A percentile compares a stretch with the other conserved stretches of the same genome.
Evolutionary conservation across 768 basidiomycete species (phyloP).

Genomic region (Rhizopogon rudus): DNA sequence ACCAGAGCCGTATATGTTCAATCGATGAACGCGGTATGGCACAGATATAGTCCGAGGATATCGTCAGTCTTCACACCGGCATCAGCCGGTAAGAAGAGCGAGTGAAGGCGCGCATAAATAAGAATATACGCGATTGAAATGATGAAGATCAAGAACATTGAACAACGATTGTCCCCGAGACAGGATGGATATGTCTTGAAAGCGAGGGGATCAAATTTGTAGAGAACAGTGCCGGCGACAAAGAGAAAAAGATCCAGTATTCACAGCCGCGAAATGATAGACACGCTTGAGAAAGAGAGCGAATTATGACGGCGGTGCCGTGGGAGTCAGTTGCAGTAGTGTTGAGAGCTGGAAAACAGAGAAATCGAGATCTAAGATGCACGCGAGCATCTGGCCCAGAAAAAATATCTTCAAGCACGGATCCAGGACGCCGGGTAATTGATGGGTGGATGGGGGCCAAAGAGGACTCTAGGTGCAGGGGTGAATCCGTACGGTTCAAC

Average conservation of each 20-base stretch:
- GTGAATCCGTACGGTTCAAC: conserved; percentile 35
- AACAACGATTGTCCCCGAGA: conserved; percentile 39
- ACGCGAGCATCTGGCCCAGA: conserved; percentile 7
- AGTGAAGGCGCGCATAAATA: conserved; percentile 24
- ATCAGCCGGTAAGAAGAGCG: conserved; percentile 4
- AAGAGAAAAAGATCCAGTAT: conserved; percentile 27
- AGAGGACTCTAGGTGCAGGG: conserved; percentile 34
- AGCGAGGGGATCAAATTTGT: conserved; percentile 23
- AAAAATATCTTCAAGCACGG: conserved; percentile 32
- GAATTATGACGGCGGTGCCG: conserved; percentile 32
- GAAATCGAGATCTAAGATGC: conserved; percentile 24
- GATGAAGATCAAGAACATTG: conserved; percentile 18
- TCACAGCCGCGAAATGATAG: conserved; percentile 30
- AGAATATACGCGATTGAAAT: conserved; percentile 22
- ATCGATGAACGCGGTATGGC: conserved; percentile 31
- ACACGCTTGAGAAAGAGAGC: conserved; percentile 33
- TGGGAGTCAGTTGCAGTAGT: conserved; percentile 26
- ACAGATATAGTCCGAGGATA: conserved; percentile 28
- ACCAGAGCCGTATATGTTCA: conserved; percentile 26
- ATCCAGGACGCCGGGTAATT: conserved; percentile 48
- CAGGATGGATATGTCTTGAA: conserved; percentile 65
- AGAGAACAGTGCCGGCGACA: conserved; percentile 13
- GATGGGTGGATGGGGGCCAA: conserved; percentile 37
- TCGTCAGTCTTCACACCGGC: conserved; percentile 16
- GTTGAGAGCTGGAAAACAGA: conserved; percentile 16